These are phyloP conservation scores for Quercus variabilis DNA, from an alignment of 306 rosid genomes.

Conservation along the genomic window DNA sequence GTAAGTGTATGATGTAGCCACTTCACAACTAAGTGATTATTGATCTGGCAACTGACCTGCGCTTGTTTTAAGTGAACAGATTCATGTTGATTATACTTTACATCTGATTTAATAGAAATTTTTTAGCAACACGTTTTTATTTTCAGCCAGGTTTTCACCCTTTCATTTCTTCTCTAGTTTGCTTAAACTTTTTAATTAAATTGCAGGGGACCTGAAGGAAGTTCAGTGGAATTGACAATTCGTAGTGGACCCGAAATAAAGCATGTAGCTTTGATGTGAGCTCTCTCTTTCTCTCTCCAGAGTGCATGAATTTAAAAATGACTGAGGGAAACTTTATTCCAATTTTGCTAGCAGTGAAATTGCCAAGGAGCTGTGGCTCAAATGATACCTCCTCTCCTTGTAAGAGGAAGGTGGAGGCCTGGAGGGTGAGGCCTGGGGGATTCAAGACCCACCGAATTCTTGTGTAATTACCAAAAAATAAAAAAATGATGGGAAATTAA, in stretches of 20 bases:
- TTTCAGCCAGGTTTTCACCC: constrained; percentile 1
- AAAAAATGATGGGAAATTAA: neutral
- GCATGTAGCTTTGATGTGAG: constrained; percentile 66
- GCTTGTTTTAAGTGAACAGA: neutral
- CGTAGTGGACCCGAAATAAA: constrained; percentile 70
- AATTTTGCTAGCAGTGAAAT: neutral
- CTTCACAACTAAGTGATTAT: too few relatives aligned
- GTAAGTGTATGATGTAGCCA: too few relatives aligned
- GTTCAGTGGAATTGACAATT: constrained; percentile 74
- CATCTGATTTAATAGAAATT: neutral
- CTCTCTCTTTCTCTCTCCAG: neutral
- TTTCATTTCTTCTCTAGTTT: constrained; percentile 22
- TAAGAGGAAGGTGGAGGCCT: too few relatives aligned
- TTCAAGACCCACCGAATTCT: too few relatives aligned
- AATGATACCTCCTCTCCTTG: too few relatives aligned
- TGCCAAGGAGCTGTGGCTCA: neutral
- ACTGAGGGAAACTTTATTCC: neutral
- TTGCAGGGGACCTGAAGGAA: constrained; percentile 91
- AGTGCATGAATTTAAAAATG: neutral
- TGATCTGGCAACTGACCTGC: neutral
- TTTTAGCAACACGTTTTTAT: neutral
- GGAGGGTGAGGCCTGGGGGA: too few relatives aligned
- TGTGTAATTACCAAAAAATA: too few relatives aligned
- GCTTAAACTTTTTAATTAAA: constrained; percentile 31
- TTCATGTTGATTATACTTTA: neutral